A percentile compares a stretch with the other conserved stretches of the same genome.
Conservation (phyloP, 2,329 filamentous ascomycete genomes). For the Bipolaris zeicola region DNA sequence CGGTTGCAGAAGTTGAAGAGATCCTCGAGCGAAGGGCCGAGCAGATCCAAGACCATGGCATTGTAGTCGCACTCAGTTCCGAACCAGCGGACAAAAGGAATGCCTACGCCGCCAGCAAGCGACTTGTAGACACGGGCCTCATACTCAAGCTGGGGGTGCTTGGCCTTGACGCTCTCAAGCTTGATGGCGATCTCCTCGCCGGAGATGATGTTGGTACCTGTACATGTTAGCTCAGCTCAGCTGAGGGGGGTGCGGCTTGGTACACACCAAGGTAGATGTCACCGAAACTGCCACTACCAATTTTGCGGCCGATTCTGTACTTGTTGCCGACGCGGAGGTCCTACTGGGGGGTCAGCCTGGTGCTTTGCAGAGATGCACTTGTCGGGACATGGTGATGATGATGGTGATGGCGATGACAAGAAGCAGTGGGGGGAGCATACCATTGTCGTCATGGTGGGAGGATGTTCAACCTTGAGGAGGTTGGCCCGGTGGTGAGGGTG, state of each 20-base stretch:
- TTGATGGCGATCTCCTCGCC: slow-evolving; percentile 99
- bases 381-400: slow-evolving; percentile 8
- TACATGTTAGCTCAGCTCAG: slow-evolving; percentile 25
- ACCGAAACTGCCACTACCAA: slow-evolving; percentile 95
- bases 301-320: slow-evolving; percentile 99
- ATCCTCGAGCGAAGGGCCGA: slow-evolving; percentile 94
- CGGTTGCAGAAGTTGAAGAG: slow-evolving; percentile 99
- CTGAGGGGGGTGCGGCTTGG: neutral
- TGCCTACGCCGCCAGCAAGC: slow-evolving; percentile 94
- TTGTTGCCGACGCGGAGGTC: slow-evolving; percentile 99
- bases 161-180: slow-evolving; percentile 98
- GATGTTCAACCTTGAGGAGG: slow-evolving; percentile 42
- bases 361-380: slow-evolving; percentile 18
- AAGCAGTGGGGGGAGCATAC: slow-evolving; percentile 52
- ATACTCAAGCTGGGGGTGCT: slow-evolving; percentile 98
- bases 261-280: slow-evolving; percentile 87
- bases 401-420: slow-evolving; percentile 20
- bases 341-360: slow-evolving; percentile 57
- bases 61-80: slow-evolving; percentile 99
- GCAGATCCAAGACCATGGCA: slow-evolving; percentile 97
- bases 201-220: slow-evolving; percentile 98
- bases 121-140: slow-evolving; percentile 91
- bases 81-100: slow-evolving; percentile 99
- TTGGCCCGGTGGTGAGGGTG: slow-evolving; percentile 34
- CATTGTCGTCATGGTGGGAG: slow-evolving; percentile 66